Evolutionary conservation across 169 alveolate species (phyloP).

Genomic region (Theileria sp.): DNA sequence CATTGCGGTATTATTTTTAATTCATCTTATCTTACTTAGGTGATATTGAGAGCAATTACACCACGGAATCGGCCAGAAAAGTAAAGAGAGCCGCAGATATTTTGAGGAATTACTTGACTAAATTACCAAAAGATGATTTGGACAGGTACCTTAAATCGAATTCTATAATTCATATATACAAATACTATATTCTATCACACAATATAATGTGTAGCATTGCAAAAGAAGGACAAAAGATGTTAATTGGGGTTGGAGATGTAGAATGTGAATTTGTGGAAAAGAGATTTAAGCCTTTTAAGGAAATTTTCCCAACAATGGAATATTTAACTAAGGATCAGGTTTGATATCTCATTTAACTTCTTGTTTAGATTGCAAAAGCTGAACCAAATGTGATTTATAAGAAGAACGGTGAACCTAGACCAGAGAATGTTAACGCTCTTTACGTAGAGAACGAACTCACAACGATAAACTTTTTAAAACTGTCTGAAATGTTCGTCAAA

Average conservation of each 20-base stretch:
- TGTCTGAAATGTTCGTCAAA: slow-evolving; percentile 72
- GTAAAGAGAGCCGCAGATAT: slow-evolving; percentile 83
- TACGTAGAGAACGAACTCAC: slow-evolving; percentile 76
- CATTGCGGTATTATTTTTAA: slow-evolving; percentile 71
- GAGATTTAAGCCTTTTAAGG: slow-evolving; percentile 67
- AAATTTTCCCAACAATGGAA: slow-evolving; percentile 67
- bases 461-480: slow-evolving; percentile 73
- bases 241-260: slow-evolving; percentile 81
- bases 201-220: slow-evolving; percentile 56
- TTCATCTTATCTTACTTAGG: slow-evolving; percentile 32
- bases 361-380: slow-evolving; percentile 63
- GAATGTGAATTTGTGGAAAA: slow-evolving; percentile 79
- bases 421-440: slow-evolving; percentile 70
- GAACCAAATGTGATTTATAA: slow-evolving; percentile 78
- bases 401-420: slow-evolving; percentile 18
- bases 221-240: slow-evolving; percentile 80
- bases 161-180: too few species aligned
- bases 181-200: not conserved
- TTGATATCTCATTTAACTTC: not conserved
- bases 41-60: slow-evolving; percentile 84
- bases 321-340: slow-evolving; percentile 61
- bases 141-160: too few species aligned
- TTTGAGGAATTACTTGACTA: slow-evolving; percentile 79
- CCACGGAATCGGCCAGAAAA: slow-evolving; percentile 75
- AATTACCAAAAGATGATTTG: slow-evolving; percentile 67